A percentile compares a stretch with the other conserved stretches of the same genome.
phyloP scores from a whole-genome alignment of 306 rosid species.

The Albizia julibrissin region DNA sequence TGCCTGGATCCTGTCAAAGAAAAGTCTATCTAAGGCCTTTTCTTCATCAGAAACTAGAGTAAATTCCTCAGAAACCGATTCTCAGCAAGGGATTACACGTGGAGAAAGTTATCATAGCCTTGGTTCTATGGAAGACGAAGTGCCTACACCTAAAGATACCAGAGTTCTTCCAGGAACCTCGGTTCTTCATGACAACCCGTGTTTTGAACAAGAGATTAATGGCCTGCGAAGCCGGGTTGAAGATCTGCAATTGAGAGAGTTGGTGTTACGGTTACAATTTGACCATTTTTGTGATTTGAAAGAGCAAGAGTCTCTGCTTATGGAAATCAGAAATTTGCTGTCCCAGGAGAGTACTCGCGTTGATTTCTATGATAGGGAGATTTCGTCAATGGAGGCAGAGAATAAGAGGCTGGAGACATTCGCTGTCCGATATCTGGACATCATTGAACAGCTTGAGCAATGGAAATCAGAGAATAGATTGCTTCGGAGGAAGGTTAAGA shows the following conservation, averaged over 20 bases:
- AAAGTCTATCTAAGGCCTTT: slow-evolving; percentile 32
- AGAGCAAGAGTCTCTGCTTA: slow-evolving; percentile 54
- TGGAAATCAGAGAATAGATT: slow-evolving; percentile 54
- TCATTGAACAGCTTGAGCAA: slow-evolving; percentile 45
- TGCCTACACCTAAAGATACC: slow-evolving; percentile 5
- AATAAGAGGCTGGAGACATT: slow-evolving; percentile 49
- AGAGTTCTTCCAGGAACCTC: slow-evolving; percentile 12
- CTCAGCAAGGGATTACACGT: slow-evolving; percentile 26
- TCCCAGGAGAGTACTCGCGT: slow-evolving; percentile 45
- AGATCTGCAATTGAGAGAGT: slow-evolving; percentile 55
- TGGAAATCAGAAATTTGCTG: slow-evolving; percentile 51
- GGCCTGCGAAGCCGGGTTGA: slow-evolving; percentile 47
- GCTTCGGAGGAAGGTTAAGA: slow-evolving; percentile 53
- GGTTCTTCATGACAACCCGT: slow-evolving; percentile 17
- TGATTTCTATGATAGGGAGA: slow-evolving; percentile 60
- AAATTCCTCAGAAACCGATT: slow-evolving; percentile 29
- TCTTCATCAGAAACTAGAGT: slow-evolving; percentile 25
- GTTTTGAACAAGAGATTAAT: slow-evolving; percentile 44
- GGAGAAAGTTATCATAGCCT: slow-evolving; percentile 41
- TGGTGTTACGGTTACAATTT: slow-evolving; percentile 52
- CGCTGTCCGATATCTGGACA: slow-evolving; percentile 35
- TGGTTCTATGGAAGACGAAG: slow-evolving; percentile 35
- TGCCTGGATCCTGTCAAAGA: slow-evolving; percentile 59
- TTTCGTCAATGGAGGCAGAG: slow-evolving; percentile 48
- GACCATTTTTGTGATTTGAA: slow-evolving; percentile 57